A percentile compares a stretch with the other conserved stretches of the same genome.
Evolutionary conservation across 1,139 yeast species (phyloP).

Genomic region (Lodderomyces theae): DNA sequence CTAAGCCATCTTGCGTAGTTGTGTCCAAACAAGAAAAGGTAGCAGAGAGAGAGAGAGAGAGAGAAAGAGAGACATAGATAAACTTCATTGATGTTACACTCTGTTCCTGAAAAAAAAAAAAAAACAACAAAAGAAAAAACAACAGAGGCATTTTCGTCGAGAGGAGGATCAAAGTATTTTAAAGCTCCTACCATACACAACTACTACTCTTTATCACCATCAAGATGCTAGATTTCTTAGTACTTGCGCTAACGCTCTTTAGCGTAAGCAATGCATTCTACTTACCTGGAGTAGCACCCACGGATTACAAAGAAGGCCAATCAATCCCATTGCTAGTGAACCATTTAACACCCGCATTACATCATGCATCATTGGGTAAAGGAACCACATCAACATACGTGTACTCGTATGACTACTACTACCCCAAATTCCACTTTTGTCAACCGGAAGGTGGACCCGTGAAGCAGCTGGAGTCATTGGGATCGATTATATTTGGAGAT

Average conservation of each 20-base stretch:
- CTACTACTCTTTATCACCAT: too few species aligned
- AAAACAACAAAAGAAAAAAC: background rate
- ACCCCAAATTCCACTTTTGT: slow-evolving; percentile 81
- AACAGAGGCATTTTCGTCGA: too few species aligned
- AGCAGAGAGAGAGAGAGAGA: background rate
- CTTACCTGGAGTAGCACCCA: slow-evolving; percentile 94
- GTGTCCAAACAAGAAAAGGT: too few species aligned
- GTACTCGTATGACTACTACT: slow-evolving; percentile 83
- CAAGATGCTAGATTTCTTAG: slow-evolving; percentile 1
- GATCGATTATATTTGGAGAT: slow-evolving; percentile 93
- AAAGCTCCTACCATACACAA: too few species aligned
- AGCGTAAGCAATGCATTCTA: slow-evolving; percentile 57
- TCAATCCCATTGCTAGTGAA: slow-evolving; percentile 77
- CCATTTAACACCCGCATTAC: slow-evolving; percentile 80
- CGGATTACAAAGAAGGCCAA: slow-evolving; percentile 74
- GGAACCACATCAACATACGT: slow-evolving; percentile 49
- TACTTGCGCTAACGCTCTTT: slow-evolving; percentile 3
- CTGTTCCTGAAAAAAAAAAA: background rate
- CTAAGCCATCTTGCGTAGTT: too few species aligned
- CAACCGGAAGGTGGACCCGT: slow-evolving; percentile 64
- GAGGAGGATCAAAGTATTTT: background rate
- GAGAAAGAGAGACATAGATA: background rate
- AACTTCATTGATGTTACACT: background rate
- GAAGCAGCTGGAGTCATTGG: slow-evolving; percentile 85
- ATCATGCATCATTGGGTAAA: slow-evolving; percentile 34